phyloP scores from a whole-genome alignment of 352 stramenopile genomes.

The Thraustotheca clavata region DNA sequence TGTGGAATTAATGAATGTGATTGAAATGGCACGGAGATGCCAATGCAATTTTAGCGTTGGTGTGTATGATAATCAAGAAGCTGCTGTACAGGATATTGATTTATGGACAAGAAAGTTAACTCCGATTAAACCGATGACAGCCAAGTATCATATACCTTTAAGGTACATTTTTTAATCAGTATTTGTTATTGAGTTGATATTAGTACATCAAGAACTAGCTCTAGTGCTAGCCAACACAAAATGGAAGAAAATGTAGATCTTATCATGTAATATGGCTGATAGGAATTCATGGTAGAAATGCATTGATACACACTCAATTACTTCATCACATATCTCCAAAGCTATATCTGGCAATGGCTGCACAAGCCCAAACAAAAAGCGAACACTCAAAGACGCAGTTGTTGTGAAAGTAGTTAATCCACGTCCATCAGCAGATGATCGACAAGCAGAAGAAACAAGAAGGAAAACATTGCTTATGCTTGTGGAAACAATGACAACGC shows the following conservation, averaged over 20 bases:
- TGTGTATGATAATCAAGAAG: background rate
- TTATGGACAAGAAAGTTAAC: background rate
- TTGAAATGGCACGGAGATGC: background rate
- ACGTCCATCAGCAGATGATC: background rate
- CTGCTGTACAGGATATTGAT: background rate
- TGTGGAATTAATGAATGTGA: background rate
- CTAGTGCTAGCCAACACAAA: background rate
- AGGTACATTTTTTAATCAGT: background rate
- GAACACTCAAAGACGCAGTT: background rate
- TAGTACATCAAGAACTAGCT: background rate
- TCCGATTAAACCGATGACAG: background rate
- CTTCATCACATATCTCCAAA: background rate
- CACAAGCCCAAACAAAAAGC: conserved; percentile 5
- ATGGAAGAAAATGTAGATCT: background rate
- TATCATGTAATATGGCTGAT: background rate
- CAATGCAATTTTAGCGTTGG: background rate
- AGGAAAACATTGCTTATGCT: background rate
- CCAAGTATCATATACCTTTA: background rate
- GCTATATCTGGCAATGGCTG: background rate
- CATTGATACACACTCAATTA: background rate
- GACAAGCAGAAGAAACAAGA: background rate
- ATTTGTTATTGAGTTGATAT: too few species aligned
- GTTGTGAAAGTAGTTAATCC: background rate
- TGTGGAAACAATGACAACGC: background rate
- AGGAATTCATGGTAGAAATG: background rate